Conservation (phyloP, 169 alveolate genomes). For the Plasmodium gonderi region DNA sequence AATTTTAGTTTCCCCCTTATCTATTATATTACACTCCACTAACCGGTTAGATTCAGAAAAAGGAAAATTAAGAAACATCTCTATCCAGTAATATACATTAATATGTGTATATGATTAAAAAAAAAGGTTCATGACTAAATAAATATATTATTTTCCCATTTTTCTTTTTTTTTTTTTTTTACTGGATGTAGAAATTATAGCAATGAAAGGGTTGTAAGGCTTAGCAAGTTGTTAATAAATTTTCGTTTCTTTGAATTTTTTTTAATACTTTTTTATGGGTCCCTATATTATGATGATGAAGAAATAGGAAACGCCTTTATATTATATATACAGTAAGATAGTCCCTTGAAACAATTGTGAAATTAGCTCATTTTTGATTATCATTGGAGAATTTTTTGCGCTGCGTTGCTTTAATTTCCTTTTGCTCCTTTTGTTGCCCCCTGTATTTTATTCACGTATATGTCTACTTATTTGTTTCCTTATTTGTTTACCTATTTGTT, state of each 20-base stretch:
- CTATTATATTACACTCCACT: conserved; percentile 56
- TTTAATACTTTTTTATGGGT: conserved; percentile 73
- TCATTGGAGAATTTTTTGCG: neutral
- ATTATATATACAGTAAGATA: conserved; percentile 57
- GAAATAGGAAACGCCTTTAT: conserved; percentile 59
- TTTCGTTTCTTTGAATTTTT: conserved; percentile 72
- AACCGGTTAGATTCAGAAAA: conserved; percentile 26
- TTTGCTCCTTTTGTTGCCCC: neutral
- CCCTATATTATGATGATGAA: conserved; percentile 67
- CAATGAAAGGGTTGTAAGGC: conserved; percentile 68
- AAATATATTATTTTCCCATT: neutral
- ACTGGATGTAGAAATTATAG: conserved; percentile 38
- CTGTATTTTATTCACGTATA: no score
- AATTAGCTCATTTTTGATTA: neutral
- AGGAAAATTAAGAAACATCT: no score
- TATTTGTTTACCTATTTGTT: no score
- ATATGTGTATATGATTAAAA: neutral
- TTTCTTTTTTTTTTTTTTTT: neutral
- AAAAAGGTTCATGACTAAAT: neutral
- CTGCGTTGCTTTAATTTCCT: neutral
- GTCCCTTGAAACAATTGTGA: neutral
- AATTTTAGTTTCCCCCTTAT: conserved; percentile 68
- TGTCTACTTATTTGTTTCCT: no score
- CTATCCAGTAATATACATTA: no score
- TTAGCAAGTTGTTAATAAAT: conserved; percentile 64